phyloP scores from a whole-genome alignment of 345 rosid species.

The Gossypium rotundifolium region DNA sequence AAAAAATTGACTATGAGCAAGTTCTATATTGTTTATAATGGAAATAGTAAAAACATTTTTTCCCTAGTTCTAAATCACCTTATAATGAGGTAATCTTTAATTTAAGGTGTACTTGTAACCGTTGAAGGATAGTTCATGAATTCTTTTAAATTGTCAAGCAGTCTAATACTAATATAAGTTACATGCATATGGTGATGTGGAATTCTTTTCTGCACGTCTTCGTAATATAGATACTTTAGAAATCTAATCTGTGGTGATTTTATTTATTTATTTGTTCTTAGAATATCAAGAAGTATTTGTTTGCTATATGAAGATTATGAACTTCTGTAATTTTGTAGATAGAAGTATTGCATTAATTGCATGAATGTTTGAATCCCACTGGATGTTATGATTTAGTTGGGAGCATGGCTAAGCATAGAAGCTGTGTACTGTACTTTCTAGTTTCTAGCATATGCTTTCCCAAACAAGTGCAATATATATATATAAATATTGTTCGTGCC shows the following conservation, averaged over 20 bases:
- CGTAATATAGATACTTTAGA: background rate
- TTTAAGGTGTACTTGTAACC: background rate
- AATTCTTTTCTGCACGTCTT: background rate
- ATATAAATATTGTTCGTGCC: background rate
- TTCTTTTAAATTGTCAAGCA: background rate
- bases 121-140: background rate
- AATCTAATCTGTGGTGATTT: background rate
- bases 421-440: background rate
- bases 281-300: background rate
- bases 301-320: background rate
- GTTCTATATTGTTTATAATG: background rate
- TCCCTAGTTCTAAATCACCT: background rate
- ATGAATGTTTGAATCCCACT: background rate
- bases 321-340: background rate
- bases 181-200: background rate
- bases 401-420: background rate
- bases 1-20: background rate
- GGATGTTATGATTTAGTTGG: constrained; percentile 2
- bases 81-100: background rate
- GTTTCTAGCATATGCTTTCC: background rate
- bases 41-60: background rate
- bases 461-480: background rate
- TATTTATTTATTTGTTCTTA: background rate
- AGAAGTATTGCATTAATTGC: background rate
- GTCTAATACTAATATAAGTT: background rate